Base-by-base conservation (phyloP, 2,329 filamentous ascomycete genomes). In the Aspergillus niger region DNA sequence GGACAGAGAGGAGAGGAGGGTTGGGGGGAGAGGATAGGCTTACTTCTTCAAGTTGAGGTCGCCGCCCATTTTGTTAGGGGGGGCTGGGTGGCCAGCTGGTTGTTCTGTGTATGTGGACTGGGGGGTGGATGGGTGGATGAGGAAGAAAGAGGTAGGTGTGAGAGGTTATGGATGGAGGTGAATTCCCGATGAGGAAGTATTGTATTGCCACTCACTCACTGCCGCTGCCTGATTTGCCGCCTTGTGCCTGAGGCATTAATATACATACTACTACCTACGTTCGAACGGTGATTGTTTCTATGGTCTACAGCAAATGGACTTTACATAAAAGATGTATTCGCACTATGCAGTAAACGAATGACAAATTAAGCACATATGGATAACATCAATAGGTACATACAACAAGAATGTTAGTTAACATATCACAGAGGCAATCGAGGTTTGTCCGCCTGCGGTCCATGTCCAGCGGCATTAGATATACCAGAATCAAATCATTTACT, bases 21-120 rank as follows among this genome's bases (percentile, higher is more conserved):
- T 8, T 11, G 10, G 43, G 5, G 28, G 15, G 26, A 20, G 20
- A 2, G 6, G n/a, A 15, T 5, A 7, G 24, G 61, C 70, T 63
- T 62, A 91, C 79, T 92, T 92, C 80, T 97, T 97, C 70, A 96
- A 80, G 74, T 98, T 97, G 73, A 99, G 86, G 84, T 98, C 93
- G 74, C 92, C 92, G 81, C 93, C 93, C 90, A 96, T 97, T 66
- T 79, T 90, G 80, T 2, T 4, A 6, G 5, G 28, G 17, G 39
- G 11, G 28, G 44, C 44, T 17, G 26, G n/a, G 2, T 5, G n/a
- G 17, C 6, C 15, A 50, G 47, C 26, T 50, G 47, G 11, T 11
- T n/a, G 15, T 11, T 30, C 10, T 30, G 24, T 26, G 24, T 38
- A 5, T 44, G 28, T 30, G 28, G 47, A n/a, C 13, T 17, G 49